phyloP scores from a whole-genome alignment of 371 early-diverging fungal species.

The Mucor velutinosus region DNA sequence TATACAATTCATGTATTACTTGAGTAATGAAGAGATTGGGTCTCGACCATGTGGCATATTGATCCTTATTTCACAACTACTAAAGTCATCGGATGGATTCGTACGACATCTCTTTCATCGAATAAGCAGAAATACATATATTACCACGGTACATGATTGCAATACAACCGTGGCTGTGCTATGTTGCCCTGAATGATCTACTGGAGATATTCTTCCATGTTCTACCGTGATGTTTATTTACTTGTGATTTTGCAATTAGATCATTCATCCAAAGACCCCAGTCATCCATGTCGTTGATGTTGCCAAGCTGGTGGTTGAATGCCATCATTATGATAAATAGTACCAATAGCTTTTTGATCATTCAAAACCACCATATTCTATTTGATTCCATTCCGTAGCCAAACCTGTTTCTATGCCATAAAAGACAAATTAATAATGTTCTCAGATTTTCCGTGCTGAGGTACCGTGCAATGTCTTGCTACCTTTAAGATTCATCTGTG shows the following conservation, averaged over 20 bases:
- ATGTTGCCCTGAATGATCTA: conserved; percentile 2
- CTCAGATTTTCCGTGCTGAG: too few relatives aligned
- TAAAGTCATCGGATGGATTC: neutral
- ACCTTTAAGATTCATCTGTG: too few relatives aligned
- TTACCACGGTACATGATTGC: neutral
- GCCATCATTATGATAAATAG: too few relatives aligned
- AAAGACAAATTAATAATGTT: too few relatives aligned
- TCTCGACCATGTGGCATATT: conserved; percentile 1
- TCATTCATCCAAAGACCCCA: too few relatives aligned
- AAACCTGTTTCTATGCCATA: too few relatives aligned
- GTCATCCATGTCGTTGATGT: too few relatives aligned
- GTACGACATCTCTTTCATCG: neutral
- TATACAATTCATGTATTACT: neutral
- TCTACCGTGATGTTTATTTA: neutral
- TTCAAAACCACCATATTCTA: too few relatives aligned
- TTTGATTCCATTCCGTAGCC: too few relatives aligned
- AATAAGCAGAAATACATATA: neutral
- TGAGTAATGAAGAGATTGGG: neutral
- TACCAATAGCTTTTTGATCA: too few relatives aligned
- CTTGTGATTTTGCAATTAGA: neutral
- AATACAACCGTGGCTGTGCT: neutral
- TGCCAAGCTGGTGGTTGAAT: too few relatives aligned
- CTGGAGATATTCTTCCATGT: neutral
- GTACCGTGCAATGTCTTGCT: too few relatives aligned
- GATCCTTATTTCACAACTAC: neutral